These are phyloP conservation scores for Penicillium ochrochloron DNA, from an alignment of 495 filamentous ascomycete species.

Conservation along the genomic window DNA sequence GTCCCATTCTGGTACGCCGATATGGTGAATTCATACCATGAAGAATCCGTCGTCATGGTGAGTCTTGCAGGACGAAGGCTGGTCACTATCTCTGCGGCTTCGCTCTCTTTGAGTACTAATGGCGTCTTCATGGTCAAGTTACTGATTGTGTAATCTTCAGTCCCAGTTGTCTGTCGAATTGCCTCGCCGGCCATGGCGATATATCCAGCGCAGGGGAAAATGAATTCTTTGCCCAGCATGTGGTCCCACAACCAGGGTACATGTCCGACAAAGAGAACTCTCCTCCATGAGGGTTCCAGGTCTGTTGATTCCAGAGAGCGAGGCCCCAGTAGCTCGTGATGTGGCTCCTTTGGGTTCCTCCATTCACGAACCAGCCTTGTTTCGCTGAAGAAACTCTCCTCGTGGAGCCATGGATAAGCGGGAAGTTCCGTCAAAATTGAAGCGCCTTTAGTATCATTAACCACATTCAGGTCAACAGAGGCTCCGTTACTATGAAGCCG, in stretches of 20 bases:
- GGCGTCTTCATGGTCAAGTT: slow-evolving; percentile 12
- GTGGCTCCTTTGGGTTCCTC: slow-evolving; percentile 45
- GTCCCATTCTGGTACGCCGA: slow-evolving; percentile 28
- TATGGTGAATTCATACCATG: slow-evolving; percentile 53
- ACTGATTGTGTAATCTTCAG: slow-evolving; percentile 1
- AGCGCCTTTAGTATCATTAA: slow-evolving; percentile 34
- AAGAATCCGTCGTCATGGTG: slow-evolving; percentile 39
- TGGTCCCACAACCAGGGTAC: slow-evolving; percentile 56
- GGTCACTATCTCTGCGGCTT: slow-evolving; percentile 47
- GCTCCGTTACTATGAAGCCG: slow-evolving; percentile 33
- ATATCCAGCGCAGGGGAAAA: slow-evolving; percentile 55
- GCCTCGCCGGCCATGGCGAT: slow-evolving; percentile 53
- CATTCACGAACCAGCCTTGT: slow-evolving; percentile 45
- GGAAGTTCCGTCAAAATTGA: slow-evolving; percentile 45
- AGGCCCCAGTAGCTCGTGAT: slow-evolving; percentile 51
- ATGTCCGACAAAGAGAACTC: slow-evolving; percentile 44
- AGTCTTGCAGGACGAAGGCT: slow-evolving; percentile 37
- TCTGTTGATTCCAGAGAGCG: slow-evolving; percentile 42
- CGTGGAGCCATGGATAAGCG: slow-evolving; percentile 55
- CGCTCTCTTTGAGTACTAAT: slow-evolving; percentile 49
- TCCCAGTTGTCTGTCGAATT: slow-evolving; percentile 27
- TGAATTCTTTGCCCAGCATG: slow-evolving; percentile 31
- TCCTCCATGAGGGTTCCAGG: slow-evolving; percentile 55
- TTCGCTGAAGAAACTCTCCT: slow-evolving; percentile 37
- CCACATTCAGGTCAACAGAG: slow-evolving; percentile 20